These are phyloP conservation scores for Trichosporon faecale DNA, from an alignment of 1,284 basidiomycete genomes.

Conservation along the genomic window DNA sequence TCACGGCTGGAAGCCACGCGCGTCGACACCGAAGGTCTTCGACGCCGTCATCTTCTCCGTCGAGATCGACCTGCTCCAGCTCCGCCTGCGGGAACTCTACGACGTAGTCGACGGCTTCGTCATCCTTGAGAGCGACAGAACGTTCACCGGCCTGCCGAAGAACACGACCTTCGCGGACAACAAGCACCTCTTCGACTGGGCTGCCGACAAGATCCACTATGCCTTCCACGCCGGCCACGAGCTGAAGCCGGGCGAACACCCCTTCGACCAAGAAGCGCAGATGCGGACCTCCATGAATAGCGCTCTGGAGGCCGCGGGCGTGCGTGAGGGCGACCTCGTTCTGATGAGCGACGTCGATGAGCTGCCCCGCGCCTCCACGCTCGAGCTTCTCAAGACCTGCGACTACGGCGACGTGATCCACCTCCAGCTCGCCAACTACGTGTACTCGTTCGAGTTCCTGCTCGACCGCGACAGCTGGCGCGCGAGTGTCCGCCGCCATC, in stretches of 20 bases:
- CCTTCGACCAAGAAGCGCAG: not conserved
- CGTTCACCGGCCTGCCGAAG: conserved; percentile 63
- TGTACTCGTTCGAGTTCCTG: conserved; percentile 66
- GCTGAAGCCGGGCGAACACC: not conserved
- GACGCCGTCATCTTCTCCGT: conserved; percentile 64
- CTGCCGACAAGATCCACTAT: conserved; percentile 43
- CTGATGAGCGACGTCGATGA: conserved; percentile 70
- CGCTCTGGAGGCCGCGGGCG: not conserved
- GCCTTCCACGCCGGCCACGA: conserved; percentile 17
- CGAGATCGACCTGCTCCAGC: conserved; percentile 67
- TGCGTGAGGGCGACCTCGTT: conserved; percentile 50
- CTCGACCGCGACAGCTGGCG: conserved; percentile 34
- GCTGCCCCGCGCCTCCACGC: conserved; percentile 60
- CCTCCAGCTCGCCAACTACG: conserved; percentile 65
- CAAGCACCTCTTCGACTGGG: conserved; percentile 23
- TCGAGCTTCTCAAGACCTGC: conserved; percentile 61
- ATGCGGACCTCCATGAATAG: not conserved
- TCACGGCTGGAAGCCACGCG: conserved; percentile 26
- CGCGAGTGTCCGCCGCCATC: not conserved
- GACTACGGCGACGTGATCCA: conserved; percentile 32
- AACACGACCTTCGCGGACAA: conserved; percentile 55
- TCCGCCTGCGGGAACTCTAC: conserved; percentile 65
- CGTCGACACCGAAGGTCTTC: conserved; percentile 20
- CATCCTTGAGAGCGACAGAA: conserved; percentile 63
- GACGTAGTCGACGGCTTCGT: conserved; percentile 63